These are phyloP conservation scores for Wickerhamomyces chambardii DNA, from an alignment of 805 yeast genomes.

Conservation along the genomic window DNA sequence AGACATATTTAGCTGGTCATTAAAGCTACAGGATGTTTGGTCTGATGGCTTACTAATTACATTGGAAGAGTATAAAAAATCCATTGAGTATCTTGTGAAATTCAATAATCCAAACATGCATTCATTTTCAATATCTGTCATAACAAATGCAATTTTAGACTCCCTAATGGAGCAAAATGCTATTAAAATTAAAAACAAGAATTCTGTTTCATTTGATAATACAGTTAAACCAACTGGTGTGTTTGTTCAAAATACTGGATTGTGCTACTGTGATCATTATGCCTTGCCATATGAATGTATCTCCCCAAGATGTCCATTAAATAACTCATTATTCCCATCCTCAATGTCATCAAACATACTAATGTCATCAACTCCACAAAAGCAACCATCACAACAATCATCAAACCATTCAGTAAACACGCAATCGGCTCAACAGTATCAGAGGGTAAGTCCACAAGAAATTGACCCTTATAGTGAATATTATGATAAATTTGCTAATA, in stretches of 20 bases:
- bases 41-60: conserved; percentile 41
- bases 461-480: conserved; percentile 21
- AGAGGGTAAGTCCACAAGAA: too few species aligned
- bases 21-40: conserved; percentile 39
- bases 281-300: conserved; percentile 16
- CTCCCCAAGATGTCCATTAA: conserved; percentile 25
- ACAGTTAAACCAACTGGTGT: conserved; percentile 30
- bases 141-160: conserved; percentile 38
- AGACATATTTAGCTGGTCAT: conserved; percentile 45
- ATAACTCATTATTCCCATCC: conserved; percentile 3
- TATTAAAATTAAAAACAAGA: conserved; percentile 26
- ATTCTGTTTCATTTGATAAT: conserved; percentile 16
- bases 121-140: conserved; percentile 38
- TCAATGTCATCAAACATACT: too few species aligned
- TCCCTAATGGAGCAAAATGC: conserved; percentile 34
- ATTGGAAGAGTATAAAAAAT: conserved; percentile 40
- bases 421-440: too few species aligned
- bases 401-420: conserved; percentile 2
- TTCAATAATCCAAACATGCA: conserved; percentile 40
- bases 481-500: conserved; percentile 18
- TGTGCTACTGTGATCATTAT: conserved; percentile 32
- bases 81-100: conserved; percentile 41
- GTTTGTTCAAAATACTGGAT: conserved; percentile 28
- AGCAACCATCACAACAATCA: conserved; percentile 5
- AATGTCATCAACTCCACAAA: conserved; percentile 9